Percentiles rank a stretch among this genome's conserved stretches.
Evolutionary conservation across 495 filamentous ascomycete species (phyloP).

Genomic region (Trichocladium antarcticum): DNA sequence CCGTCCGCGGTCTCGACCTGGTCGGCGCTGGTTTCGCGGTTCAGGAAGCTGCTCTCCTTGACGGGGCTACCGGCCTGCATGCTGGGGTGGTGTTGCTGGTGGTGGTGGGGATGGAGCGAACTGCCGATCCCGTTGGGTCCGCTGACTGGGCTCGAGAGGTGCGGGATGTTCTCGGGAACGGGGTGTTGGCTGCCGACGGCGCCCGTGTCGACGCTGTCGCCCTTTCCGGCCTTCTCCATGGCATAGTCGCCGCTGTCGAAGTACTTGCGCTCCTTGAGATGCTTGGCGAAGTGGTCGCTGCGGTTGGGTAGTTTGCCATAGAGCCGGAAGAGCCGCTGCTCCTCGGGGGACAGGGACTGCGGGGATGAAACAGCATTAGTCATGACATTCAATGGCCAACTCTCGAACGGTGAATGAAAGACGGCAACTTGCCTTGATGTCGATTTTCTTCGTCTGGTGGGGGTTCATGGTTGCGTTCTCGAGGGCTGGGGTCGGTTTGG

Average conservation of each 20-base stretch:
- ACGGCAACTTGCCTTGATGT: constrained; percentile 67
- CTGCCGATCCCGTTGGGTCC: constrained; percentile 35
- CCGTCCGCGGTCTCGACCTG: constrained; percentile 42
- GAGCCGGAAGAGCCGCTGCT: constrained; percentile 88
- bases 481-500: not conserved
- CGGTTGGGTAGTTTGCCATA: constrained; percentile 96
- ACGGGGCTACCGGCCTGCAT: constrained; percentile 63
- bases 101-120: constrained; percentile 30
- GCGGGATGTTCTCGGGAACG: constrained; percentile 91
- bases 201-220: constrained; percentile 85
- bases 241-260: constrained; percentile 98
- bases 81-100: constrained; percentile 37
- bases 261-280: constrained; percentile 97
- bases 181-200: constrained; percentile 90
- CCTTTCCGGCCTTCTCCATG: constrained; percentile 95
- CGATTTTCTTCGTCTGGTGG: constrained; percentile 92
- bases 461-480: constrained; percentile 63
- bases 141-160: constrained; percentile 59
- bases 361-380: not conserved
- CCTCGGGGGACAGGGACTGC: constrained; percentile 78
- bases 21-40: constrained; percentile 63
- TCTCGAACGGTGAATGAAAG: constrained; percentile 8
- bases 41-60: constrained; percentile 76
- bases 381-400: constrained; percentile 6
- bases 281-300: constrained; percentile 94